A percentile compares a stretch with the other conserved stretches of the same genome.
Evolutionary conservation across 1,139 yeast genomes (phyloP).

Genomic region (Geotrichum klebahnii): DNA sequence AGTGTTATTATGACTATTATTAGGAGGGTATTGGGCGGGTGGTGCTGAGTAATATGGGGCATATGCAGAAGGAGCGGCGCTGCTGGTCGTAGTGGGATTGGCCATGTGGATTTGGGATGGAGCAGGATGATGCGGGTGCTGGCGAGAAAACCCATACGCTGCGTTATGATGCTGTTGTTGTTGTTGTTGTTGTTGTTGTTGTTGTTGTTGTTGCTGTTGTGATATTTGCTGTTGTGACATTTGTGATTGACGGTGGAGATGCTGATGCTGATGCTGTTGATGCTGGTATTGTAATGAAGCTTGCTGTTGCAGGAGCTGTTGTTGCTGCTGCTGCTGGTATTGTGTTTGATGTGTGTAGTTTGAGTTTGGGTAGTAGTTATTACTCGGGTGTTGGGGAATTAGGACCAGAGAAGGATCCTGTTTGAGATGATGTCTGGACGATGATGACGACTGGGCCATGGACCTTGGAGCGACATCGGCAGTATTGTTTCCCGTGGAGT

Average conservation of each 20-base stretch:
- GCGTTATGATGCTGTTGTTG: neutral
- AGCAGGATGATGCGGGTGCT: neutral
- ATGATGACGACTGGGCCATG: neutral
- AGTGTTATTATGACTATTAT: no score
- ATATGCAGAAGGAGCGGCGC: no score
- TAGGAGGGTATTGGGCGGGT: no score
- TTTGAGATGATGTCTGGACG: neutral
- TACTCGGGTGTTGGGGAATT: no score
- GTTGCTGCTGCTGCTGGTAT: no score
- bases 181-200: constrained; percentile 6
- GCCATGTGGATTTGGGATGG: neutral
- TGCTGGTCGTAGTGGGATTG: no score
- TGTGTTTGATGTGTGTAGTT: constrained; percentile 1
- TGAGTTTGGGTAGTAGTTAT: constrained; percentile 3
- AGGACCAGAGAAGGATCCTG: no score
- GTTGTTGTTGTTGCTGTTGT: neutral
- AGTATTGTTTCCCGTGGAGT: constrained; percentile 2
- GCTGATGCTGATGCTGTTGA: constrained; percentile 7
- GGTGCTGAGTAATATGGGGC: no score
- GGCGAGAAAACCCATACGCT: neutral
- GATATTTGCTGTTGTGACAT: neutral
- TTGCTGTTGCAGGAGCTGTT: no score
- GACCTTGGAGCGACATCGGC: constrained; percentile 6
- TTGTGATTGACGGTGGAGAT: constrained; percentile 1
- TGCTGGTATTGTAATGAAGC: no score